phyloP scores from a whole-genome alignment of 306 rosid species.

The Rosa persica region DNA sequence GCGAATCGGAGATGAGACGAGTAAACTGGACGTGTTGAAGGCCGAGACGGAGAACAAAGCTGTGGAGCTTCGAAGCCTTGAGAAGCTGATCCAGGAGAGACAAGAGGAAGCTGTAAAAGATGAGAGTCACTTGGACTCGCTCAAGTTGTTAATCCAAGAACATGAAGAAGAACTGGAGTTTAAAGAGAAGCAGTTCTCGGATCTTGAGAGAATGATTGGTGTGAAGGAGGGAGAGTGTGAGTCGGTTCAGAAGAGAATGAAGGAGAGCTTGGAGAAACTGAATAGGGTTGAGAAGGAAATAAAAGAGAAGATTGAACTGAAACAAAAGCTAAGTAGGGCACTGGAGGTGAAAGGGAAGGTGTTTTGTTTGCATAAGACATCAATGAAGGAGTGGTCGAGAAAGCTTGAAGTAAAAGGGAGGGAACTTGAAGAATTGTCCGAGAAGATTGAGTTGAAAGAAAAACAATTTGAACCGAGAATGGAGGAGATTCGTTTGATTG shows the following conservation, averaged over 20 bases:
- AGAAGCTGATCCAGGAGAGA: too few relatives aligned
- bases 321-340: background rate
- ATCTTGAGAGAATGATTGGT: background rate
- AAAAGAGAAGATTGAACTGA: background rate
- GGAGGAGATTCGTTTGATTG: constrained; percentile 11
- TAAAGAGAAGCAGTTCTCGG: background rate
- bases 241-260: background rate
- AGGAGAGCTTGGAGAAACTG: background rate
- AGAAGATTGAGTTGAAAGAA: background rate
- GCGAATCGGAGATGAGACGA: too few relatives aligned
- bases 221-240: background rate
- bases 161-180: too few relatives aligned
- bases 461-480: background rate
- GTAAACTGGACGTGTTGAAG: too few relatives aligned
- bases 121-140: too few relatives aligned
- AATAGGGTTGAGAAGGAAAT: background rate
- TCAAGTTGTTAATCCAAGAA: too few relatives aligned
- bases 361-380: background rate
- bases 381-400: background rate
- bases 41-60: too few relatives aligned
- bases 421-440: background rate
- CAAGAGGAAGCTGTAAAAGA: too few relatives aligned
- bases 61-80: too few relatives aligned
- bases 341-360: background rate
- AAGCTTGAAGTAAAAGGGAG: background rate